Base-by-base conservation (phyloP, 1,284 basidiomycete genomes). In the Puccinia brachypodii region DNA sequence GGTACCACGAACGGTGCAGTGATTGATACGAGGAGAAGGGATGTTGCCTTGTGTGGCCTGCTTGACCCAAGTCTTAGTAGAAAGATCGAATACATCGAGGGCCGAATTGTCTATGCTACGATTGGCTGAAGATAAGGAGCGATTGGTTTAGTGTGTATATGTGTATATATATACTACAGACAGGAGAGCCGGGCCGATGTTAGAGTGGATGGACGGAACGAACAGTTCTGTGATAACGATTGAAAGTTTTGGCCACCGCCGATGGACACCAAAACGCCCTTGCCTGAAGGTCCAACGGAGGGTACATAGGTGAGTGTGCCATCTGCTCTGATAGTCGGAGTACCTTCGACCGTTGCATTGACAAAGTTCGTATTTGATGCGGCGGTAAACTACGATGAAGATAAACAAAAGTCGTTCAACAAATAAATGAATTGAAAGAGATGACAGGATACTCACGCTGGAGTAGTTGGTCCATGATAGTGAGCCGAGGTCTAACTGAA, bases 71-170 rank as follows among this genome's bases (percentile, higher is more conserved):
- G 84, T 84, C 14, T 25, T 62, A 1, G 83, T 78, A 19, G 84
- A 84, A 19, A 85, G 81, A 56, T 85, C 85, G 73, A 83, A 85
- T 0, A 85, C 84, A 68, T 85, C 85, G 31, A 85, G 75, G 0
- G 84, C 84, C 25, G 80, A 83, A 33, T 84, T 84, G 68, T 84
- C 83, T n/a, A 84, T 81, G 44, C 81, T 83, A 50, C 84, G 82
- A 25, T 81, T 81, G n/a, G 68, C 68, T 16, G 33, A 40, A 9
- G 22, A 68, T 68, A 25, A n/a, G 31, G 31, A 36, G 38, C n/a
- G 33, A 38, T 6, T 36, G n/a, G 56, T 38, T 22, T 40, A 66
- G 38, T 22, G 22, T 50, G 47, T 11, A 50, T 50, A 11, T 11
- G 47, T 50, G 47, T 50, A 50, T 11, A 50, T 50, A 11, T 11